Conservation (phyloP, 768 basidiomycete species). For the Boletus rufocinnamomeus region DNA sequence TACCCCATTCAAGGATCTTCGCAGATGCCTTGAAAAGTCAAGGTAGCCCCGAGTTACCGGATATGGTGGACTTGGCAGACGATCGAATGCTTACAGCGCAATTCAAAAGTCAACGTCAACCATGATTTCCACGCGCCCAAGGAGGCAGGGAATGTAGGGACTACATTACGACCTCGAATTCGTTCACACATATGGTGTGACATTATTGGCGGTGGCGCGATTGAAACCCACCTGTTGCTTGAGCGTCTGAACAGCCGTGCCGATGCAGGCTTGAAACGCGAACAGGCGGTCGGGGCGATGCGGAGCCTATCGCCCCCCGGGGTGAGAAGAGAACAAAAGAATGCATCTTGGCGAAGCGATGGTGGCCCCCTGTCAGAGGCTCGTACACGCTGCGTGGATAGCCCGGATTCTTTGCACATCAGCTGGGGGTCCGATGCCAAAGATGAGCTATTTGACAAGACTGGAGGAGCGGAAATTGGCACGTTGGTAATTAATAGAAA, state of each 20-base stretch:
- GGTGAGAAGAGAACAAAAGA: constrained; percentile 2
- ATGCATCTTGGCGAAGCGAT: not conserved
- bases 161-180: not conserved
- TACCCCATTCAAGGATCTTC: constrained; percentile 1
- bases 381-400: constrained; percentile 3
- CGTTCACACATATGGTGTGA: constrained; percentile 2
- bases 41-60: constrained; percentile 1
- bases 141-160: not conserved
- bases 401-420: not conserved
- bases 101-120: constrained; percentile 4
- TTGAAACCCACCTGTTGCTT: not conserved
- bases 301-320: not conserved
- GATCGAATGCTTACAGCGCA: not conserved
- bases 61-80: not conserved
- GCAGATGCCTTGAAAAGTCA: not conserved
- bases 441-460: not conserved
- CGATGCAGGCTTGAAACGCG: not conserved
- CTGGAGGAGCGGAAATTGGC: constrained; percentile 7
- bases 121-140: not conserved
- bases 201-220: constrained; percentile 5
- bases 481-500: constrained; percentile 2
- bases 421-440: too few relatives aligned
- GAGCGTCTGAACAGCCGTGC: not conserved
- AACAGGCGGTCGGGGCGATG: not conserved
- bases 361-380: not conserved